Percentiles rank a stretch among this genome's conserved stretches.
Evolutionary conservation across 2,329 filamentous ascomycete species (phyloP).

Genomic region (Alternaria sp.): DNA sequence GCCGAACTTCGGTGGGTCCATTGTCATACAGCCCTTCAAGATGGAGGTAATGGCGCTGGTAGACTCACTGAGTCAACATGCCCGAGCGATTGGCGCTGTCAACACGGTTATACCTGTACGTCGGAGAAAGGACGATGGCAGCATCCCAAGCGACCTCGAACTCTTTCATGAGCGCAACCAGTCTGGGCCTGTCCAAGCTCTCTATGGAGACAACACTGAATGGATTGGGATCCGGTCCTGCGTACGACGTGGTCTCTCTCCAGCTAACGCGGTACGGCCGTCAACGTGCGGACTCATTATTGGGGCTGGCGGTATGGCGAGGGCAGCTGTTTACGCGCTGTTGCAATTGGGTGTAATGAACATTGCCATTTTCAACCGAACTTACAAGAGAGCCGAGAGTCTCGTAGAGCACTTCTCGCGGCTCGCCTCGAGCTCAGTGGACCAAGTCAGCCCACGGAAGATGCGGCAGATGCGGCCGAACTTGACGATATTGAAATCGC

Average conservation of each 20-base stretch:
- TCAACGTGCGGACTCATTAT: constrained; percentile 62
- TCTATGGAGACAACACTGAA: constrained; percentile 82
- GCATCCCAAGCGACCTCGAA: constrained; percentile 61
- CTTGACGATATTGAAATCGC: constrained; percentile 66
- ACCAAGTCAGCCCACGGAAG: constrained; percentile 16
- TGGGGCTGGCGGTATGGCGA: constrained; percentile 75
- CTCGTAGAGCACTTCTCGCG: constrained; percentile 74
- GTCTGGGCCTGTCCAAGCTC: constrained; percentile 69
- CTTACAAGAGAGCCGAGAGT: constrained; percentile 68
- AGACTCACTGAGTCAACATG: constrained; percentile 72
- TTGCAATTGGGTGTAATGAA: constrained; percentile 77
- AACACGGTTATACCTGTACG: constrained; percentile 78
- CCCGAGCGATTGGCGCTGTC: constrained; percentile 75
- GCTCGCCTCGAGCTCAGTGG: constrained; percentile 43
- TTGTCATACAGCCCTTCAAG: constrained; percentile 76
- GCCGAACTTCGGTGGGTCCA: constrained; percentile 73
- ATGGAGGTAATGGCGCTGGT: constrained; percentile 71
- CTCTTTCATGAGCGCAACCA: constrained; percentile 66
- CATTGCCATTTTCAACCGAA: constrained; percentile 78
- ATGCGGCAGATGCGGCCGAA: constrained; percentile 41
- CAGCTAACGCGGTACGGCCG: constrained; percentile 65
- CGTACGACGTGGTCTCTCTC: constrained; percentile 73
- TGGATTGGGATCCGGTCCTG: constrained; percentile 81
- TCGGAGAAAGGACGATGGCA: constrained; percentile 62
- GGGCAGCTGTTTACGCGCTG: constrained; percentile 79